A percentile compares a stretch with the other conserved stretches of the same genome.
Evolutionary conservation across 2,329 filamentous ascomycete species (phyloP).

Genomic region (Tolypocladium endophyticum): DNA sequence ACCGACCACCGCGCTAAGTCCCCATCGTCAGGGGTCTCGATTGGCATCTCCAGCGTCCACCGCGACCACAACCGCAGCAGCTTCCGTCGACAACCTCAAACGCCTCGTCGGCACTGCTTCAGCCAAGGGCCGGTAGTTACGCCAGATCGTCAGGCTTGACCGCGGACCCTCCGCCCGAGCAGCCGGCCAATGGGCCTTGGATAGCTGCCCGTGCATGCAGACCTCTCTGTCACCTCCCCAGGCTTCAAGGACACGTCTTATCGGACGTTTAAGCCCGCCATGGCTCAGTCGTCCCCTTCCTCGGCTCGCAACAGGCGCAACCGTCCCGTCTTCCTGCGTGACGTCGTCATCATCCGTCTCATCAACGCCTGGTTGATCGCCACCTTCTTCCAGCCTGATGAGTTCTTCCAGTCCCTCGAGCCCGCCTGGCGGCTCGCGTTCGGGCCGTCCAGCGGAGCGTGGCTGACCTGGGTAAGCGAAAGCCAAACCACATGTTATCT

Average conservation of each 20-base stretch:
- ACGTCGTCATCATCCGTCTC: conserved; percentile 59
- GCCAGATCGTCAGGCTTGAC: neutral
- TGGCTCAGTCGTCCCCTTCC: neutral
- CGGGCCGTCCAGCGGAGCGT: conserved; percentile 65
- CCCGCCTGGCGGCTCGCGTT: conserved; percentile 88
- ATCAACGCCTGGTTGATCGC: conserved; percentile 67
- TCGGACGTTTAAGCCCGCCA: neutral
- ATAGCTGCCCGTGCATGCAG: neutral
- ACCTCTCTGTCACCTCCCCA: neutral
- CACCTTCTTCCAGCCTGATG: conserved; percentile 97
- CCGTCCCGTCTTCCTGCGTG: conserved; percentile 16
- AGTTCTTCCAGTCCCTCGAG: conserved; percentile 93
- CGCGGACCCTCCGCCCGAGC: neutral
- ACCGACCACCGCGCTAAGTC: neutral
- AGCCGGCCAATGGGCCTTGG: neutral
- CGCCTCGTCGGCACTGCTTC: neutral
- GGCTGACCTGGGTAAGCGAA: conserved; percentile 81
- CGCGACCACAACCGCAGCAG: neutral
- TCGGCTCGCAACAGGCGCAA: conserved; percentile 8
- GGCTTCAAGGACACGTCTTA: neutral
- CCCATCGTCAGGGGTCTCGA: neutral
- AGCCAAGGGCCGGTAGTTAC: neutral
- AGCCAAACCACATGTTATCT: too few species aligned
- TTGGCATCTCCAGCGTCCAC: neutral
- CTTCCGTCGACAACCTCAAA: neutral